Base-by-base conservation (phyloP, 108 stramenopile species). In the Cyclostephanos invisitatus region DNA sequence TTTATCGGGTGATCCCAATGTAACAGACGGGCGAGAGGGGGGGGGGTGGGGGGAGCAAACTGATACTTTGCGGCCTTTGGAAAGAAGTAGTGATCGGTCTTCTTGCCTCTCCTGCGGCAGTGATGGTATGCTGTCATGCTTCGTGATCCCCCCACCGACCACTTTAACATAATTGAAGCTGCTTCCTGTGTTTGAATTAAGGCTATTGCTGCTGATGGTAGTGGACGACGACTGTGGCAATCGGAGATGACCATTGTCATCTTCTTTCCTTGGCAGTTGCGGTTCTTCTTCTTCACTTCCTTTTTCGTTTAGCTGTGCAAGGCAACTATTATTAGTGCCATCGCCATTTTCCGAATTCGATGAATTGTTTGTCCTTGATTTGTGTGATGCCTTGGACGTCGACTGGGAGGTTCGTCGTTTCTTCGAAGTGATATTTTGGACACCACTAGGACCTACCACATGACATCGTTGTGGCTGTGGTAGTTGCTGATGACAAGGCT, bases 91-190 rank as follows among this genome's bases (percentile, higher is more conserved):
- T 9, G 46, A 51, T 44, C 18, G 29, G 38, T 5, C 44, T 20
- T 51, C 20, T 44, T 27, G 58, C 36, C 46, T 18, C 6, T 53
- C 44, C 3, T 56, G 14, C 7, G 22, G 17, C 48, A 66, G n/a
- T 28, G n/a, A 15, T n/a, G 7, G 14, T 29, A 11, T 10, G 3
- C 9, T 35, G 24, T 15, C 46, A 70, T 18, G 46, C 35, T 59
- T 46, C 20, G 37, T 54, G 36, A 65, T 11, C 29, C 63, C 72
- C 7, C 72, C 72, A 17, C 72, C 72, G 36, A 73, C 72, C 4
- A 64, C 72, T 24, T 73, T 40, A 37, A 65, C 24, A 12, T 73
- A 73, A 37, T 65, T 50, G 58, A 63, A 73, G 21, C 14, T 57
- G 56, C 6, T 57, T 6, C 25, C 27, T 28, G 27, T 24, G 56